These are phyloP conservation scores for Citrus sp. DNA, from an alignment of 345 rosid genomes.

Conservation along the genomic window DNA sequence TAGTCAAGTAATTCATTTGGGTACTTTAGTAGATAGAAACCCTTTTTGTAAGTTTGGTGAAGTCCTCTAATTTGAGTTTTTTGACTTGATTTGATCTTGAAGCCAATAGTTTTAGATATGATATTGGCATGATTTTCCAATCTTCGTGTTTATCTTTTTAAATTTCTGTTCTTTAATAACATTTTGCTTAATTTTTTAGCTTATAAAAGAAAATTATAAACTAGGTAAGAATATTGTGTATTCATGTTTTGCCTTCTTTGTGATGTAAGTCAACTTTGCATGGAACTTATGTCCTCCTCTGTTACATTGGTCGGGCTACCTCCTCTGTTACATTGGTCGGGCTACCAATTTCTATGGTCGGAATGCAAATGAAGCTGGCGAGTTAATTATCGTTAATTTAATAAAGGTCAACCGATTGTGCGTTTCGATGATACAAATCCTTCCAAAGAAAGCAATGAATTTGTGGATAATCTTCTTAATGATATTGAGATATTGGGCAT, in stretches of 20 bases:
- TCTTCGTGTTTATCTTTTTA: not conserved
- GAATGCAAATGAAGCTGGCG: not conserved
- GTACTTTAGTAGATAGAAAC: not conserved
- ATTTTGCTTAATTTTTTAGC: not conserved
- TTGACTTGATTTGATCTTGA: not conserved
- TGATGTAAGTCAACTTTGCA: constrained; percentile 47
- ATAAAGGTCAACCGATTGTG: constrained; percentile 51
- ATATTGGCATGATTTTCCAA: not conserved
- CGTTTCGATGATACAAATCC: constrained; percentile 98
- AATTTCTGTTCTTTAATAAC: not conserved
- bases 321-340: constrained; percentile 66
- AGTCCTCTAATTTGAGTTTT: not conserved
- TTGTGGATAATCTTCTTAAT: constrained; percentile 71
- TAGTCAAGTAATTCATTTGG: not conserved
- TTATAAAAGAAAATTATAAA: no score
- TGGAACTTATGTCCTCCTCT: constrained; percentile 55
- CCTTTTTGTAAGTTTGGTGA: no score
- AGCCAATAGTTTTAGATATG: not conserved
- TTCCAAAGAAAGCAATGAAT: constrained; percentile 89
- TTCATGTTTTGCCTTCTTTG: not conserved
- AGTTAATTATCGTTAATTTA: constrained; percentile 30
- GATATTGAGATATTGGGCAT: constrained; percentile 83
- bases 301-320: constrained; percentile 46
- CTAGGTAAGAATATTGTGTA: not conserved
- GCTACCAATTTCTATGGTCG: not conserved